phyloP scores from a whole-genome alignment of 176 grass and related monocot species.

The Cenchrus fungigraminus region DNA sequence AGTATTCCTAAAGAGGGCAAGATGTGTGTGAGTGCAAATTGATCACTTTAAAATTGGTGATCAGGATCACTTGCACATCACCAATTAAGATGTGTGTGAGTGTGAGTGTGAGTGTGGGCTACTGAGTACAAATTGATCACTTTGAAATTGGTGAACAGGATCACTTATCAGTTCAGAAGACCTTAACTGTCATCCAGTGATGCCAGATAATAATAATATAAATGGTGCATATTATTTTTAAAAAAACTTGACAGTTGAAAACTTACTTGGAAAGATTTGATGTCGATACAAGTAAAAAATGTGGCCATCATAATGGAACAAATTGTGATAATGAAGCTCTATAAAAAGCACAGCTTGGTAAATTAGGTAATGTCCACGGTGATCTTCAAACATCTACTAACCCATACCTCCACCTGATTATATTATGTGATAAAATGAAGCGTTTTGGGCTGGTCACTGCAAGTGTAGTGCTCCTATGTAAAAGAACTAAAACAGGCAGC shows the following conservation, averaged over 20 bases:
- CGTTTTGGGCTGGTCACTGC: no score
- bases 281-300: constrained; percentile 90
- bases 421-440: no score
- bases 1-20: background rate
- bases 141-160: background rate
- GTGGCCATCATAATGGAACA: constrained; percentile 85
- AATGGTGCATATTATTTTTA: background rate
- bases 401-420: no score
- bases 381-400: no score
- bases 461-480: no score
- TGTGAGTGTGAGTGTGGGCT: background rate
- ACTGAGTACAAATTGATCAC: background rate
- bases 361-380: background rate
- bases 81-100: background rate
- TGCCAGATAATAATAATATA: background rate
- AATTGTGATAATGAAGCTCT: constrained; percentile 91
- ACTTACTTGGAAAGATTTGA: constrained; percentile 76
- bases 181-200: background rate
- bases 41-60: background rate
- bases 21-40: background rate
- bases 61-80: background rate
- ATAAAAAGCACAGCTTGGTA: constrained; percentile 23
- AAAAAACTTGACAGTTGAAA: background rate
- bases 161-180: background rate
- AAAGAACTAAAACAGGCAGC: no score